These are phyloP conservation scores for Sporothrix sp. DNA, from an alignment of 2,329 filamentous ascomycete species.

Conservation along the genomic window DNA sequence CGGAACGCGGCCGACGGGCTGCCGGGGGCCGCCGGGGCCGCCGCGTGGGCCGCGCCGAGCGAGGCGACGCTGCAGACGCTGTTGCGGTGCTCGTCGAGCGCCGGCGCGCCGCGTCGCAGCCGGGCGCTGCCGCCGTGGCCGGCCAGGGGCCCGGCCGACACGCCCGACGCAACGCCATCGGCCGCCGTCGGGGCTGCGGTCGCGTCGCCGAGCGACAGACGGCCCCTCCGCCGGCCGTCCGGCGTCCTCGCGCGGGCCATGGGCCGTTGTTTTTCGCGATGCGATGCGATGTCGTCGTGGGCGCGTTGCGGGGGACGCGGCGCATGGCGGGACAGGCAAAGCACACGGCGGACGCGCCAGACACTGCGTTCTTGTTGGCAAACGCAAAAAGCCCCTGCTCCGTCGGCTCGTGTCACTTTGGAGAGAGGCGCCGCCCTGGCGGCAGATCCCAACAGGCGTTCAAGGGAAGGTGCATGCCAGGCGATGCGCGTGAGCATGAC, in stretches of 20 bases:
- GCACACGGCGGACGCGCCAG: too few relatives aligned
- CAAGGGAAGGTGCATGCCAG: too few relatives aligned
- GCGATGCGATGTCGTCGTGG: too few relatives aligned
- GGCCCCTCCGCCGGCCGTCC: background rate
- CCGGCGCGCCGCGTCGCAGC: conserved; percentile 6
- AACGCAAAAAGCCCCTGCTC: too few relatives aligned
- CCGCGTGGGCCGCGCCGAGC: background rate
- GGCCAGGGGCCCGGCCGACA: background rate
- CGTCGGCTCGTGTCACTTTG: too few relatives aligned
- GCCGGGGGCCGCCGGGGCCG: too few relatives aligned
- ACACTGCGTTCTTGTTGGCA: too few relatives aligned
- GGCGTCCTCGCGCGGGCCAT: conserved; percentile 3
- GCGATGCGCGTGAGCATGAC: too few relatives aligned
- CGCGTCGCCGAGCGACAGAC: background rate
- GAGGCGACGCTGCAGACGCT: conserved; percentile 5
- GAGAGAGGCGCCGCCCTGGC: too few relatives aligned
- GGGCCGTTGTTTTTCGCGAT: background rate
- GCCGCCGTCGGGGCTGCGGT: background rate
- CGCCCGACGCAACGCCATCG: background rate
- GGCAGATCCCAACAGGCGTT: too few relatives aligned
- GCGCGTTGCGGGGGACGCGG: too few relatives aligned
- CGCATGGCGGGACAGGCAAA: too few relatives aligned
- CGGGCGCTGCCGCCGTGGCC: background rate
- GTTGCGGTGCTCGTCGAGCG: conserved; percentile 3
- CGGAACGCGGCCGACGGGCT: conserved; percentile 25